A percentile compares a stretch with the other conserved stretches of the same genome.
These are phyloP conservation scores for Claviceps maximensis DNA, from an alignment of 2,329 filamentous ascomycete species.

Conservation along the genomic window DNA sequence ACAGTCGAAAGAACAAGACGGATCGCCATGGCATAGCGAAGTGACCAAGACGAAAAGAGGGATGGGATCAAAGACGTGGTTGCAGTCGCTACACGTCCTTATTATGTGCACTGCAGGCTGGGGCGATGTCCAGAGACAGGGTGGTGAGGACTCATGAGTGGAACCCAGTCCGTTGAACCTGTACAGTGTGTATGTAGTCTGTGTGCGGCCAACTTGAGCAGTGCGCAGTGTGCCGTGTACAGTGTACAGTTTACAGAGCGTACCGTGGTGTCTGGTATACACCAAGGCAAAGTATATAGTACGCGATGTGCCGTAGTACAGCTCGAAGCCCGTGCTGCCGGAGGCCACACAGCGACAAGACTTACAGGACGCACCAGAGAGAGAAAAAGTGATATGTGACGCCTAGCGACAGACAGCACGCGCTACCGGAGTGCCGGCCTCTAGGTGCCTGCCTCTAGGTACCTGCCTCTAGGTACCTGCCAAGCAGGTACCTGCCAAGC, in stretches of 20 bases:
- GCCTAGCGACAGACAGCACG: not conserved
- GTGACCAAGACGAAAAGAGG: not conserved
- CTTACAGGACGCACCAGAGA: too few species aligned
- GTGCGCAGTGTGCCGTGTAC: too few species aligned
- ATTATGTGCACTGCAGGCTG: slow-evolving; percentile 1
- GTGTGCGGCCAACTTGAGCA: too few species aligned
- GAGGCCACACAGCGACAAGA: too few species aligned
- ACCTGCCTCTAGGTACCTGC: too few species aligned
- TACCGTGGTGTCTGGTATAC: too few species aligned
- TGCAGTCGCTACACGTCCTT: not conserved
- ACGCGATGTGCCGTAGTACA: not conserved
- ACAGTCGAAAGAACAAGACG: slow-evolving; percentile 1
- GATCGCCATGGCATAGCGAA: slow-evolving; percentile 5
- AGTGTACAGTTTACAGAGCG: too few species aligned
- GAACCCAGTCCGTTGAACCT: slow-evolving; percentile 1
- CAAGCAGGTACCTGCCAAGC: too few species aligned
- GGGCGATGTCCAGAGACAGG: not conserved
- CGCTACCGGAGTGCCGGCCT: not conserved
- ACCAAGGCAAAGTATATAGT: not conserved
- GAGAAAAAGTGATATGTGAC: not conserved
- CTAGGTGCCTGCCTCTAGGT: not conserved
- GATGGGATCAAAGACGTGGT: not conserved
- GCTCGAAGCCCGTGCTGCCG: not conserved
- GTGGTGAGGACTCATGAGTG: slow-evolving; percentile 1
- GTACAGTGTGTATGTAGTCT: too few species aligned